phyloP scores from a whole-genome alignment of 2,329 filamentous ascomycete genomes.

The Fusarium tjaetaba region DNA sequence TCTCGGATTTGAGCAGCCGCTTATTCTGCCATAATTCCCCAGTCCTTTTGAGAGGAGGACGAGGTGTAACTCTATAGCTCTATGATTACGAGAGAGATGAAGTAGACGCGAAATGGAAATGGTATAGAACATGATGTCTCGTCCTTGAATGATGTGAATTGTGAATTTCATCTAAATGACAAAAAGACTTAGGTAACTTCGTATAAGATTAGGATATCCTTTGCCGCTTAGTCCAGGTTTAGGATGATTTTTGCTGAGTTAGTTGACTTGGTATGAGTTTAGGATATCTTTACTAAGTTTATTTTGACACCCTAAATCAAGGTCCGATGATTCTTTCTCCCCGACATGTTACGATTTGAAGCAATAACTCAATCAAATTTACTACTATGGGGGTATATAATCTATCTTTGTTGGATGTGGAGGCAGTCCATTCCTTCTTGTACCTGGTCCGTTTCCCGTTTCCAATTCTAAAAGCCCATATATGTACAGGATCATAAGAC shows the following conservation, averaged over 20 bases:
- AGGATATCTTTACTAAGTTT: too few species aligned
- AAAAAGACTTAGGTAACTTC: background rate
- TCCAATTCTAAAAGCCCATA: background rate
- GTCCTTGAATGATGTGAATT: background rate
- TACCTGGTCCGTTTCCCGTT: background rate
- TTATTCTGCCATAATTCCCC: conserved; percentile 49
- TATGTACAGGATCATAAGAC: background rate
- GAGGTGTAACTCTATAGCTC: conserved; percentile 55
- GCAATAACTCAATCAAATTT: background rate
- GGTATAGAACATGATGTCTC: conserved; percentile 38
- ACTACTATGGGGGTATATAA: conserved; percentile 28
- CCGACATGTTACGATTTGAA: background rate
- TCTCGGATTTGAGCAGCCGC: conserved; percentile 42
- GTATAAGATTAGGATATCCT: background rate
- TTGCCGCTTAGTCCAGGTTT: too few species aligned
- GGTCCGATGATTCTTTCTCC: background rate
- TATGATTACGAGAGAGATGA: conserved; percentile 55
- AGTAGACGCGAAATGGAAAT: conserved; percentile 52
- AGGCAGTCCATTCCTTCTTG: background rate
- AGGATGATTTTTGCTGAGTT: background rate
- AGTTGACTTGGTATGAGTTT: background rate
- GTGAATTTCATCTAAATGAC: background rate
- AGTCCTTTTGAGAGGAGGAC: conserved; percentile 35
- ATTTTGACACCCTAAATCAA: background rate
- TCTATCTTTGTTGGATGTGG: conserved; percentile 7